Evolutionary conservation across 2,329 filamentous ascomycete genomes (phyloP).

Genomic region (Aspergillus chevalieri): DNA sequence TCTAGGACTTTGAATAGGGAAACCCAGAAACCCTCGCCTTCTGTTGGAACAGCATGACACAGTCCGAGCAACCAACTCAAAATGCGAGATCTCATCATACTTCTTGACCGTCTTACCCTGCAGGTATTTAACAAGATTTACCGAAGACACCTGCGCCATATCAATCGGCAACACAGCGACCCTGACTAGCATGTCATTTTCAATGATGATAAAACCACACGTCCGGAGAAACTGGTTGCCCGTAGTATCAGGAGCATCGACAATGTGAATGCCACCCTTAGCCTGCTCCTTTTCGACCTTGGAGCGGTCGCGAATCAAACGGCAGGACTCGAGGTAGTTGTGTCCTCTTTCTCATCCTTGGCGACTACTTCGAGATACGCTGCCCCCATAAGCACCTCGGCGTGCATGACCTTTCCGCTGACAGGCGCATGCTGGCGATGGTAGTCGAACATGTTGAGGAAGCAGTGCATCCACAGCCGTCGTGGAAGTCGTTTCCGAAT

Average conservation of each 20-base stretch:
- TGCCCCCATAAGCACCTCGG: conserved; percentile 32
- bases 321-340: background rate
- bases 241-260: conserved; percentile 21
- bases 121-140: conserved; percentile 21
- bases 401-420: conserved; percentile 32
- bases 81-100: conserved; percentile 39
- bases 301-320: background rate
- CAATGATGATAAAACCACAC: conserved; percentile 36
- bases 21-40: conserved; percentile 1
- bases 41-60: conserved; percentile 33
- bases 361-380: conserved; percentile 35
- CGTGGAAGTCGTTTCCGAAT: conserved; percentile 27
- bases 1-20: background rate
- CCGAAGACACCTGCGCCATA: conserved; percentile 41
- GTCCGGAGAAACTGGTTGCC: conserved; percentile 40
- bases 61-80: conserved; percentile 41
- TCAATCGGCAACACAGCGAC: conserved; percentile 42
- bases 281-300: background rate
- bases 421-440: conserved; percentile 40
- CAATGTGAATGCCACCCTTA: conserved; percentile 16
- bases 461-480: conserved; percentile 41
- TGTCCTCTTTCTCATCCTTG: background rate
- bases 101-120: conserved; percentile 26
- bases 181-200: conserved; percentile 28
- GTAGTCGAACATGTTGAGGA: conserved; percentile 38